Base-by-base conservation (phyloP, 1,284 basidiomycete genomes). In the Fomes fomentarius region DNA sequence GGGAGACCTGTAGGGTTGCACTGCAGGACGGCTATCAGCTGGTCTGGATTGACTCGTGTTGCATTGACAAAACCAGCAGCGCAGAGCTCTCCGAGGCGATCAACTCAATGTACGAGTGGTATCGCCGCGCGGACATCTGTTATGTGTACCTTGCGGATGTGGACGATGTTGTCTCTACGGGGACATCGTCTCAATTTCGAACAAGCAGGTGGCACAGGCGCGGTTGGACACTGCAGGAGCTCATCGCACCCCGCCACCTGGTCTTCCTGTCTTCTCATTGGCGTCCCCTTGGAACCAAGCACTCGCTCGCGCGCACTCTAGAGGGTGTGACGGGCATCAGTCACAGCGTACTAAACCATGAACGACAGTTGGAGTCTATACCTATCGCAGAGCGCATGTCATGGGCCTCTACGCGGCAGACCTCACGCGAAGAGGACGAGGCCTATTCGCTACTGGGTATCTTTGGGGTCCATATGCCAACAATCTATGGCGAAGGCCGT, bases 1-100 rank as follows among this genome's bases (percentile, higher is more conserved):
- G 38, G 1, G 39, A 33, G 11, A 21, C 42, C n/a, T 55, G 54
- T 28, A 31, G 14, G 1, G 12, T 47, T 15, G 54, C 54, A 4
- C 49, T 34, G 7, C 21, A 24, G 6, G 33, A 37, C 2, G 49
- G 54, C 1, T 48, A 43, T 41, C 14, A 15, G 6, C 33, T 31
- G 14, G 2, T 56, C 44, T 56, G 54, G 54, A 47, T 51, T n/a
- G 54, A 56, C 30, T 44, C 54, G 21, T 56, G 54, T 28, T 56
- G 54, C 40, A 56, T 56, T 22, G 54, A 56, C 45, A 51, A 56
- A 43, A 22, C 37, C 1, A 54, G 47, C 43, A 50, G 54, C 15
- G 25, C 48, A 5, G 54, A 56, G 54, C 34, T 56, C 3, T 56
- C 54, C 17, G 54, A 56, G 22, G 48, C 54, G 15, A 47, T 50